Conservation (phyloP, 192 early-diverging fungal genomes). For the Geranomyces michiganensis region DNA sequence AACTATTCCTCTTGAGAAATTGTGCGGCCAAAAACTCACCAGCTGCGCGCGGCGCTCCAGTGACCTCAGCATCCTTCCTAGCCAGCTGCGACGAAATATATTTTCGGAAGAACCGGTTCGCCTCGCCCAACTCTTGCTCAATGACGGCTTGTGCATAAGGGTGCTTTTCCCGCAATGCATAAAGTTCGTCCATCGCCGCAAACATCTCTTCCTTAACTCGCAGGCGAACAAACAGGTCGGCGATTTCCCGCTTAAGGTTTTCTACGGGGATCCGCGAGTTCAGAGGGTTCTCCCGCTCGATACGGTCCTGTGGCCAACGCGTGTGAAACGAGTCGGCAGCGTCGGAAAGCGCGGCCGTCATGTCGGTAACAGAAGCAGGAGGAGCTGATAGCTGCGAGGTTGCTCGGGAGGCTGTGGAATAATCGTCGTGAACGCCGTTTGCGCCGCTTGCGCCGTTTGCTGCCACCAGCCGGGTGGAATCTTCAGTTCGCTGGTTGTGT, state of each 20-base stretch:
- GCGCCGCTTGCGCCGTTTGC: not conserved
- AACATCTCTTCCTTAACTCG: conserved; percentile 68
- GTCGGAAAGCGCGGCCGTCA: not conserved
- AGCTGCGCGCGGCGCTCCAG: too few relatives aligned
- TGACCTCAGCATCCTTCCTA: conserved; percentile 33
- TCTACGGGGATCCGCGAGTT: conserved; percentile 43
- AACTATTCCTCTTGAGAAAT: too few relatives aligned
- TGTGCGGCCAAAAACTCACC: too few relatives aligned
- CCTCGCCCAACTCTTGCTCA: conserved; percentile 50
- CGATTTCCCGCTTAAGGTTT: conserved; percentile 68
- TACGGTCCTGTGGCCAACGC: conserved; percentile 4
- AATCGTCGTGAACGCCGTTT: not conserved
- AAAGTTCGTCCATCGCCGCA: conserved; percentile 73
- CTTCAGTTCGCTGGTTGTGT: not conserved
- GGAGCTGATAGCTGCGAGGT: too few relatives aligned
- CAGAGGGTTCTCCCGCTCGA: not conserved
- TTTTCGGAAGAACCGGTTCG: not conserved
- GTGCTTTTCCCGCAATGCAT: conserved; percentile 74
- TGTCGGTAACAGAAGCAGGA: too few relatives aligned
- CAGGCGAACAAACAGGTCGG: conserved; percentile 74
- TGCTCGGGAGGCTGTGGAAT: too few relatives aligned
- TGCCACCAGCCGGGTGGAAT: not conserved
- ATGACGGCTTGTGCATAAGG: conserved; percentile 67
- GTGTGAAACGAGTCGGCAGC: not conserved
- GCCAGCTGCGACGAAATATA: conserved; percentile 31